Base-by-base conservation (phyloP, 2,329 filamentous ascomycete species). In the Penicillium sp. region DNA sequence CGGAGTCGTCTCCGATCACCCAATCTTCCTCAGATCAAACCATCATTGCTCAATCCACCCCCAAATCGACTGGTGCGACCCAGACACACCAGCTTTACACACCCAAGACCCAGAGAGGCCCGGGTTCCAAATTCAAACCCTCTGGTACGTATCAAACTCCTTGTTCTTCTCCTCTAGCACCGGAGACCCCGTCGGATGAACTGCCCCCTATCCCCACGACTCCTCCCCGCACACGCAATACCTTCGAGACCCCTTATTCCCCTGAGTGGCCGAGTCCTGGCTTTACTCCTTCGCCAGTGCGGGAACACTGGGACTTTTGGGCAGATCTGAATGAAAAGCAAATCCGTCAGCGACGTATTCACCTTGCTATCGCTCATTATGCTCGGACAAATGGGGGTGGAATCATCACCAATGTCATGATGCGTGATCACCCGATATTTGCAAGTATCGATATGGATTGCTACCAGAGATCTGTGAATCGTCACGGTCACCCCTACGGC, bases 1-100 rank as follows among this genome's bases (percentile, higher is more conserved):
- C 53, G 4, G 58, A 63, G 9, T 56, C 54, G 11, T 56, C 39
- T 51, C 54, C 43, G 55, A 44, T 28, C 54, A 48, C 48, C 16
- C 31, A 48, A 25, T 22, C 33, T 18, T 22, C 43, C 13, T 30
- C n/a, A 13, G 11, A 14, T 30, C 25, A 36, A 45, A 30, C 18
- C 28, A 38, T 4, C 31, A 44, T 38, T 38, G 41, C 18, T 33
- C 20, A 27, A 27, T 10, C 14, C 11, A 10, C 9, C 5, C 22
- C 14, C 13, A 13, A 41, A 5, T n/a, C 22, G 16, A 30, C 22
- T 31, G 40, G n/a, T 30, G 27, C 8, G 18, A 27, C 25, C 25
- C 25, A 27, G 25, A 27, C 25, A 27, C 25, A 6, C 25, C 25
- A 27, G 25, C 25, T 9, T 27, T 2, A 27, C 6, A 27, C 25